Evolutionary conservation across 768 basidiomycete genomes (phyloP).

Genomic region (Suillus paluster): DNA sequence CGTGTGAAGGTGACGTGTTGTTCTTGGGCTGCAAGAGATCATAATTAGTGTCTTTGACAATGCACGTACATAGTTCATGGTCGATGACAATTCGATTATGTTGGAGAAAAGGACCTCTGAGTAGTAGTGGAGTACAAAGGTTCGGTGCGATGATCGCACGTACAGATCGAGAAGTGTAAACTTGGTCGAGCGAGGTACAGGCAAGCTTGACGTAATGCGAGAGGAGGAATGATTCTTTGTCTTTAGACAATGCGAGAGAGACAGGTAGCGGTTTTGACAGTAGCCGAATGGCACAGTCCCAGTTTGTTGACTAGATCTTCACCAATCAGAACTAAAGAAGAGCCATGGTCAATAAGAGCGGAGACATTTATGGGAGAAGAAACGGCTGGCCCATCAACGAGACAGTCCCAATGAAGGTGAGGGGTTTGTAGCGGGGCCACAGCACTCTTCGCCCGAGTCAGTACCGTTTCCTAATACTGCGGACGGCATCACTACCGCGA

Average conservation of each 20-base stretch:
- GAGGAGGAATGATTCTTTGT: not conserved
- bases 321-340: slow-evolving; percentile 37
- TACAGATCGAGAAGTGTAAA: too few species aligned
- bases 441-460: slow-evolving; percentile 16
- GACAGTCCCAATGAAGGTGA: too few species aligned
- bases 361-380: slow-evolving; percentile 9
- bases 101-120: slow-evolving; percentile 39
- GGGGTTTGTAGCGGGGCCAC: too few species aligned
- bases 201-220: slow-evolving; percentile 20
- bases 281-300: not conserved
- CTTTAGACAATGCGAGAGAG: slow-evolving; percentile 8
- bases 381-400: too few species aligned
- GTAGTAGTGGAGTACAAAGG: slow-evolving; percentile 33
- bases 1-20: too few species aligned
- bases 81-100: slow-evolving; percentile 41
- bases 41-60: slow-evolving; percentile 8
- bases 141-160: slow-evolving; percentile 27
- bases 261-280: slow-evolving; percentile 12
- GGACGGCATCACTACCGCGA: slow-evolving; percentile 7
- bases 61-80: slow-evolving; percentile 11
- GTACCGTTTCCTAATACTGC: slow-evolving; percentile 14
- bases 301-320: slow-evolving; percentile 20
- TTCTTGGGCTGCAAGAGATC: slow-evolving; percentile 14
- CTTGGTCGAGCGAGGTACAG: too few species aligned
- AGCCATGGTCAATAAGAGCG: slow-evolving; percentile 34